These are phyloP conservation scores for Umbelopsis ramanniana DNA, from an alignment of 192 early-diverging fungal species.

Conservation along the genomic window DNA sequence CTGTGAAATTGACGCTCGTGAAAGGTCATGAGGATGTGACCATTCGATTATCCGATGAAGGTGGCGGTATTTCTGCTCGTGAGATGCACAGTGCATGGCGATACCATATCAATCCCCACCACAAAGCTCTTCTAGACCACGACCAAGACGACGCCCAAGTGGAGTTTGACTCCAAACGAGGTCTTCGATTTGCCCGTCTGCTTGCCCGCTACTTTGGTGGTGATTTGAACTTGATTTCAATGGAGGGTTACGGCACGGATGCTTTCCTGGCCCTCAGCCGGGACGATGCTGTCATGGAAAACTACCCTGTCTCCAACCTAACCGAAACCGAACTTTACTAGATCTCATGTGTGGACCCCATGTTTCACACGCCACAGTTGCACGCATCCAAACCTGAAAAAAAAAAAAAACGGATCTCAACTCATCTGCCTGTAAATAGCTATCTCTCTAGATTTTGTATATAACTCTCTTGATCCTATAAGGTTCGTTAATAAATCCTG, in stretches of 20 bases:
- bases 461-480: too few relatives aligned
- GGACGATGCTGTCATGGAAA: slow-evolving; percentile 42
- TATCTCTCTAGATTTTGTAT: too few relatives aligned
- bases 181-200: slow-evolving; percentile 57
- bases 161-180: slow-evolving; percentile 29
- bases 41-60: slow-evolving; percentile 67
- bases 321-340: not conserved
- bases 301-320: slow-evolving; percentile 32
- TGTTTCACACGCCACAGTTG: not conserved
- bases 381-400: too few relatives aligned
- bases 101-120: slow-evolving; percentile 42
- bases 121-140: slow-evolving; percentile 27
- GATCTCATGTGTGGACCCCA: not conserved
- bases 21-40: slow-evolving; percentile 66
- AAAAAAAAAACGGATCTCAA: too few relatives aligned
- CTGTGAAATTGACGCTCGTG: slow-evolving; percentile 57
- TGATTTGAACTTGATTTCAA: slow-evolving; percentile 63
- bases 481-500: too few relatives aligned
- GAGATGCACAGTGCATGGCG: slow-evolving; percentile 63
- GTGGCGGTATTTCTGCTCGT: slow-evolving; percentile 63
- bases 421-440: too few relatives aligned
- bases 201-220: slow-evolving; percentile 70
- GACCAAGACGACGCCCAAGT: slow-evolving; percentile 21
- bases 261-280: slow-evolving; percentile 53
- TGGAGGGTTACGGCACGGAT: slow-evolving; percentile 70